Conservation (phyloP, 306 rosid species). For the Vigna mungo region DNA sequence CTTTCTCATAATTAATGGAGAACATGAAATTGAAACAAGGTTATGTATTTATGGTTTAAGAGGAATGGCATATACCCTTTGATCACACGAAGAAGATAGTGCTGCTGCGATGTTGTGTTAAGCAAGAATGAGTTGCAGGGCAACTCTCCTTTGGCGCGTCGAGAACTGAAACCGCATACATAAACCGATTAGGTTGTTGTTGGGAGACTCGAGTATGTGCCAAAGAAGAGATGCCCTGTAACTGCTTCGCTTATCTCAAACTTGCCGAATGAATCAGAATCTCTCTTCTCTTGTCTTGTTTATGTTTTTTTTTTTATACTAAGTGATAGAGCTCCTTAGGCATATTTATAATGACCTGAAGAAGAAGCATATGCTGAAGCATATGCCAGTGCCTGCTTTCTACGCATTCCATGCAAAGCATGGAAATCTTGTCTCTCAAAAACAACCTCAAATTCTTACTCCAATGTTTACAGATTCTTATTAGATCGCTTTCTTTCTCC, state of each 20-base stretch:
- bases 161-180: not conserved
- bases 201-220: slow-evolving; percentile 51
- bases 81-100: not conserved
- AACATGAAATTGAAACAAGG: not conserved
- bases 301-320: not conserved
- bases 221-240: slow-evolving; percentile 73
- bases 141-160: slow-evolving; percentile 94
- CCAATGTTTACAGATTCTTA: slow-evolving; percentile 35
- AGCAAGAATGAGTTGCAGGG: slow-evolving; percentile 71
- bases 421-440: slow-evolving; percentile 24
- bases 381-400: slow-evolving; percentile 45
- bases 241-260: slow-evolving; percentile 53
- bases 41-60: not conserved
- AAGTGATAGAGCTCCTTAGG: not conserved
- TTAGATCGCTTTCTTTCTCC: slow-evolving; percentile 5
- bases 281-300: not conserved
- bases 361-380: slow-evolving; percentile 55
- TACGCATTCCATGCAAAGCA: slow-evolving; percentile 46
- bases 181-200: not conserved
- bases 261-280: not conserved
- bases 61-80: slow-evolving; percentile 10
- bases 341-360: slow-evolving; percentile 38
- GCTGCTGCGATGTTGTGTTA: not conserved
- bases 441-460: slow-evolving; percentile 28
- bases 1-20: not conserved